phyloP scores from a whole-genome alignment of 306 rosid genomes.

The Hippophae gyantsensis region DNA sequence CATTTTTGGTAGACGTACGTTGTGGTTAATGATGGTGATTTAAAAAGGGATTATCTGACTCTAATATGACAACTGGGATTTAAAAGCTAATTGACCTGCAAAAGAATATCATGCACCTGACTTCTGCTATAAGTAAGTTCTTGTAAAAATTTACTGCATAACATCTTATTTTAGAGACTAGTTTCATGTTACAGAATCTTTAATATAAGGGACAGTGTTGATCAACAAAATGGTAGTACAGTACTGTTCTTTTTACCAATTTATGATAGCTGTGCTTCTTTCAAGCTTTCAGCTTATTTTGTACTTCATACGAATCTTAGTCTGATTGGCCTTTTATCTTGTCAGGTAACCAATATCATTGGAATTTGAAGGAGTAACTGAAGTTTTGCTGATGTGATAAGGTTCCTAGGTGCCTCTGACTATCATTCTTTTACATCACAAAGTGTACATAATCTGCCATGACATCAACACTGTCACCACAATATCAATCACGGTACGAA shows the following conservation, averaged over 20 bases:
- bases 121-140: background rate
- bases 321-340: conserved; percentile 13
- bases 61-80: conserved; percentile 33
- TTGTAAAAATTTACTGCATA: background rate
- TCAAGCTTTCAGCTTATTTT: background rate
- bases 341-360: conserved; percentile 35
- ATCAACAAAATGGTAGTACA: background rate
- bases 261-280: background rate
- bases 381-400: conserved; percentile 16
- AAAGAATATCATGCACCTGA: conserved; percentile 23
- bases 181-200: conserved; percentile 7
- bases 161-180: background rate
- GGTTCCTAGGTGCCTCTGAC: conserved; percentile 2
- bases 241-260: background rate
- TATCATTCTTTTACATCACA: background rate
- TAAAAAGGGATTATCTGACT: conserved; percentile 34
- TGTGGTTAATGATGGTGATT: conserved; percentile 27
- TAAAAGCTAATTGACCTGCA: conserved; percentile 42
- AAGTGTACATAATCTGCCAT: conserved; percentile 11
- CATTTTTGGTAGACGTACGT: conserved; percentile 65
- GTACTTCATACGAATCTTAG: background rate
- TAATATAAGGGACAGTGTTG: background rate
- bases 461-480: too few relatives aligned
- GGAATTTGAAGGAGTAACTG: conserved; percentile 20
- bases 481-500: too few relatives aligned